phyloP scores from a whole-genome alignment of 2,329 filamentous ascomycete genomes.

The Corniculantispora saksenae region DNA sequence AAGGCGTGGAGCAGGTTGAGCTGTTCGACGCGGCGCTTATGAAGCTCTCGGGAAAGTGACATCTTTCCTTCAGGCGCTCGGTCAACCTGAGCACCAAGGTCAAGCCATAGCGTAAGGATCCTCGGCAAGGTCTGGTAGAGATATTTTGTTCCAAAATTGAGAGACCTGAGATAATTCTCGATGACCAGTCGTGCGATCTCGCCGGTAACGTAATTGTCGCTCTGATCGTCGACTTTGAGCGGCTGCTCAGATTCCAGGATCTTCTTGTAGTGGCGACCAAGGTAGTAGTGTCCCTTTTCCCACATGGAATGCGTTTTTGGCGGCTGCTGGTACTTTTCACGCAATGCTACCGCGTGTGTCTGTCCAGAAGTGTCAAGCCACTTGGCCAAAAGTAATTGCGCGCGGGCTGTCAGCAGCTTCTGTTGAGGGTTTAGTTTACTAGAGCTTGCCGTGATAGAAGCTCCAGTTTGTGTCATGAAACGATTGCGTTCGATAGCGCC shows the following conservation, averaged over 20 bases:
- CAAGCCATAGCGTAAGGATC: constrained; percentile 89
- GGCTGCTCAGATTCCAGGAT: constrained; percentile 85
- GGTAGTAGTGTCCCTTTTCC: constrained; percentile 97
- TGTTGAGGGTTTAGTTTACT: constrained; percentile 49
- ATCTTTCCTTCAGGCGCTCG: constrained; percentile 58
- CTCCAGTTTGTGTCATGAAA: constrained; percentile 58
- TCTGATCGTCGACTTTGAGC: constrained; percentile 75
- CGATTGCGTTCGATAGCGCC: constrained; percentile 80
- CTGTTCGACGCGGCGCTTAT: constrained; percentile 60
- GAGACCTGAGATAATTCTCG: constrained; percentile 86
- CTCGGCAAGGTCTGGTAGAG: constrained; percentile 92
- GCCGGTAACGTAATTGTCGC: constrained; percentile 73
- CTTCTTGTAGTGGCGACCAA: constrained; percentile 97
- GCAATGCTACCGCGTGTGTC: constrained; percentile 78
- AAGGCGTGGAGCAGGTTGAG: constrained; percentile 71
- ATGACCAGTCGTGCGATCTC: constrained; percentile 87
- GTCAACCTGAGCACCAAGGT: constrained; percentile 77
- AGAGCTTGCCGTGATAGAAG: constrained; percentile 21
- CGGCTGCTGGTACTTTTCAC: constrained; percentile 80
- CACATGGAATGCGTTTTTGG: constrained; percentile 70
- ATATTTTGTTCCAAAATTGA: constrained; percentile 90
- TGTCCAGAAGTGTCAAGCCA: constrained; percentile 97
- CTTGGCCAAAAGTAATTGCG: constrained; percentile 87
- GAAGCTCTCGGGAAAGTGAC: constrained; percentile 53
- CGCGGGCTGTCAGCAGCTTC: constrained; percentile 68